Conservation (phyloP, 176 grass and related monocot genomes). For the Eleusine indica region DNA sequence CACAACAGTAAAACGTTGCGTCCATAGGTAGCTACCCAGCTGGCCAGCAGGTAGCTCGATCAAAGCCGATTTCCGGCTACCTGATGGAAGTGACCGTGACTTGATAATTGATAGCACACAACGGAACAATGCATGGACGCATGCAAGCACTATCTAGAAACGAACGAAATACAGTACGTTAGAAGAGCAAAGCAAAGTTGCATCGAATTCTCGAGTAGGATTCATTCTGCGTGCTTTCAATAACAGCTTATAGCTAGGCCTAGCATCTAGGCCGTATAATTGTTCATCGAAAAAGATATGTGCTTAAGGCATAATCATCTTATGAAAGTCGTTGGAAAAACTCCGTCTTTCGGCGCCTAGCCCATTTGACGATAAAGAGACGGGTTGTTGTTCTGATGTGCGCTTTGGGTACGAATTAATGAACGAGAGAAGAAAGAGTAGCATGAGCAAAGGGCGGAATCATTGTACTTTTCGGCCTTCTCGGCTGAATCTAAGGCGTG, state of each 20-base stretch:
- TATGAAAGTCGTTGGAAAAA: constrained; percentile 29
- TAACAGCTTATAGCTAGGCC: not conserved
- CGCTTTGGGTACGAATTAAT: not conserved
- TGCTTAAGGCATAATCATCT: constrained; percentile 9
- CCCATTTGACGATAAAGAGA: too few species aligned
- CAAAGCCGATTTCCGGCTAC: not conserved
- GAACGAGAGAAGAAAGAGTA: not conserved
- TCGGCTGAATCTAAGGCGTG: constrained; percentile 23
- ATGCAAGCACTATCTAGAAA: not conserved
- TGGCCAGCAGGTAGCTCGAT: not conserved
- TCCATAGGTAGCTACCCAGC: not conserved
- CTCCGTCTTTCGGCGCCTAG: not conserved
- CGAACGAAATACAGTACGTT: not conserved
- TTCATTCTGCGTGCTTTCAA: not conserved
- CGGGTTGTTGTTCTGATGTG: too few species aligned
- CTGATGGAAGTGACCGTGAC: not conserved
- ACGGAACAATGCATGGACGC: too few species aligned
- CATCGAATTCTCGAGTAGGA: constrained; percentile 2
- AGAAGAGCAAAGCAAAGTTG: not conserved
- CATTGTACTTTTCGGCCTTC: constrained; percentile 35
- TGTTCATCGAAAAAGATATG: constrained; percentile 16
- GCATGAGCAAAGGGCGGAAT: constrained; percentile 5
- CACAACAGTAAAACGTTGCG: not conserved
- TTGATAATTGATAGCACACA: not conserved
- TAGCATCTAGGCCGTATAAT: not conserved